These are phyloP conservation scores for Auxenochlorella protothecoides DNA, from an alignment of 139 green algal species.

Conservation along the genomic window DNA sequence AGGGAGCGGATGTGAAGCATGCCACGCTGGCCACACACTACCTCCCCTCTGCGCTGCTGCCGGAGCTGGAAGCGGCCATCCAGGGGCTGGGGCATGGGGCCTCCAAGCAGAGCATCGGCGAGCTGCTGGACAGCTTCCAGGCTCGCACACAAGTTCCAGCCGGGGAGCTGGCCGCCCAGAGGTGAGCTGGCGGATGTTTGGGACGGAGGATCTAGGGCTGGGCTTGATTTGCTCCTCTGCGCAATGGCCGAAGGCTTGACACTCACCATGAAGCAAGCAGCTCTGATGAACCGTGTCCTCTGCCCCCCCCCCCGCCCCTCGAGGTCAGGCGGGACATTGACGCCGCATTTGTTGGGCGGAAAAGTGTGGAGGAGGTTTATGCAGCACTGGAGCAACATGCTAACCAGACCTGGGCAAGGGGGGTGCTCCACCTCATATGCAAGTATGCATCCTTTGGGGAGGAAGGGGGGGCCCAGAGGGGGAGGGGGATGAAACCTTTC, in stretches of 20 bases:
- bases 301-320: background rate
- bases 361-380: constrained; percentile 20
- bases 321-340: constrained; percentile 10
- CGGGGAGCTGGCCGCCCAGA: constrained; percentile 1
- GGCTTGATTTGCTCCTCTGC: no score
- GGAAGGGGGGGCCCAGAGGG: no score
- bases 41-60: constrained; percentile 44
- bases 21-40: constrained; percentile 78
- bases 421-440: no score
- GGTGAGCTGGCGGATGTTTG: background rate
- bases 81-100: constrained; percentile 4
- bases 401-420: background rate
- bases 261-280: no score
- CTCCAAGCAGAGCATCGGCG: constrained; percentile 1
- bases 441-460: no score
- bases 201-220: no score
- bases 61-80: constrained; percentile 23
- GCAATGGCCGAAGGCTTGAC: no score
- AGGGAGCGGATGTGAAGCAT: constrained; percentile 53
- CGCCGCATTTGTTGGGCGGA: constrained; percentile 13
- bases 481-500: no score
- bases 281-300: background rate
- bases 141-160: background rate
- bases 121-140: constrained; percentile 16
- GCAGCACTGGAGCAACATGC: background rate